phyloP scores from a whole-genome alignment of 148 eudicot genomes.

The Fagopyrum homotropicum region DNA sequence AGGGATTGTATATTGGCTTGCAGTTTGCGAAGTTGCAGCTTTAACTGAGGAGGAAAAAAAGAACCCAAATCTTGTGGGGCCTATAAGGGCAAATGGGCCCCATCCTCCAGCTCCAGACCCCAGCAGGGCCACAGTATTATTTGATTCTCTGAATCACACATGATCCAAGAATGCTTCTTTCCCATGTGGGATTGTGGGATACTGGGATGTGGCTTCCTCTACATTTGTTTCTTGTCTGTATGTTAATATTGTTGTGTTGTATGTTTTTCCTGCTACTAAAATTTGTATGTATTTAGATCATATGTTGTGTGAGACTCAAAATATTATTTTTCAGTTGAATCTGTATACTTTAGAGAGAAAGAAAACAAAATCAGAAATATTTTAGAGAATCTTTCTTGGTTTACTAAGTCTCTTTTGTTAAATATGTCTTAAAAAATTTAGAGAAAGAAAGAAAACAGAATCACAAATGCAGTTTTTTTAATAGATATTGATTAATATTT shows the following conservation, averaged over 20 bases:
- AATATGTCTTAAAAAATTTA: too few species aligned
- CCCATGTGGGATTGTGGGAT: not conserved
- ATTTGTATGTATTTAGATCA: too few species aligned
- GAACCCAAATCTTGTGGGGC: not conserved
- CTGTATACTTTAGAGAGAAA: too few species aligned
- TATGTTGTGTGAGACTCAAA: too few species aligned
- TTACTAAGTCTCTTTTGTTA: too few species aligned
- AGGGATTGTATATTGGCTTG: not conserved
- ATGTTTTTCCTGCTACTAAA: too few species aligned
- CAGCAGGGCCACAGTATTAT: not conserved
- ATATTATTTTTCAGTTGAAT: too few species aligned
- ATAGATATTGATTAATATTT: too few species aligned
- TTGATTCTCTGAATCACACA: conserved; percentile 15
- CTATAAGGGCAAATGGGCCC: not conserved
- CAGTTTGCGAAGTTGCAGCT: not conserved
- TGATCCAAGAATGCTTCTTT: conserved; percentile 13
- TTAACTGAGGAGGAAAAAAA: not conserved
- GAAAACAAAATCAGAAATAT: too few species aligned
- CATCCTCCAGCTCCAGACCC: not conserved
- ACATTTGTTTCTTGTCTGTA: not conserved
- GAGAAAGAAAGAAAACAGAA: too few species aligned
- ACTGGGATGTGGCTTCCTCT: not conserved
- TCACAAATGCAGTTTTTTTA: too few species aligned
- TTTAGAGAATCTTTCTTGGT: too few species aligned
- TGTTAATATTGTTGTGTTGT: not conserved